Percentiles rank a stretch among this genome's conserved stretches.
phyloP scores from a whole-genome alignment of 805 yeast species.

The Lachancea thermotolerans region DNA sequence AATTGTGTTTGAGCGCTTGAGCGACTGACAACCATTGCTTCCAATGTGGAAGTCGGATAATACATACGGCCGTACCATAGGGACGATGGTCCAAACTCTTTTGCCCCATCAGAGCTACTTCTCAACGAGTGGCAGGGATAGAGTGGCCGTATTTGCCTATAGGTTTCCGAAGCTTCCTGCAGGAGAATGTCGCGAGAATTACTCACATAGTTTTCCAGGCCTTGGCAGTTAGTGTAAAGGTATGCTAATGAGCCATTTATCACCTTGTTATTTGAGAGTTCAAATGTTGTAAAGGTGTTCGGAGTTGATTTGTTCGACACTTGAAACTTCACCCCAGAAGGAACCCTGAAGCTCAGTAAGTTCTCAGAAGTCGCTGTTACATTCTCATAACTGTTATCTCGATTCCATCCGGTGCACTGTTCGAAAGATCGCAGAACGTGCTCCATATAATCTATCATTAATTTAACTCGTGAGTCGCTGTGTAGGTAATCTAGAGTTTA shows the following conservation, averaged over 20 bases:
- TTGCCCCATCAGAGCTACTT: not conserved
- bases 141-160: slow-evolving; percentile 49
- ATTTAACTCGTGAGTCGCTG: not conserved
- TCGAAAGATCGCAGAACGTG: slow-evolving; percentile 70
- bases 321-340: slow-evolving; percentile 57
- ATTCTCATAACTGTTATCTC: slow-evolving; percentile 69
- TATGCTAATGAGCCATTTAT: slow-evolving; percentile 83
- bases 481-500: not conserved
- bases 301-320: slow-evolving; percentile 65
- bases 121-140: slow-evolving; percentile 13
- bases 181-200: slow-evolving; percentile 45
- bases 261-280: slow-evolving; percentile 54
- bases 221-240: slow-evolving; percentile 55
- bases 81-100: slow-evolving; percentile 21
- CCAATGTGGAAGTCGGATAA: slow-evolving; percentile 79
- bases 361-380: slow-evolving; percentile 63
- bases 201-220: slow-evolving; percentile 45
- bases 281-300: slow-evolving; percentile 64
- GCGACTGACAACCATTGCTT: slow-evolving; percentile 75
- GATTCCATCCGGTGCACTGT: slow-evolving; percentile 67
- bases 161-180: slow-evolving; percentile 66
- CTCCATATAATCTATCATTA: slow-evolving; percentile 82
- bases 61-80: slow-evolving; percentile 80
- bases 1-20: slow-evolving; percentile 56
- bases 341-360: slow-evolving; percentile 66